Base-by-base conservation (phyloP, 768 basidiomycete genomes). In the Neoboletus magnificus region DNA sequence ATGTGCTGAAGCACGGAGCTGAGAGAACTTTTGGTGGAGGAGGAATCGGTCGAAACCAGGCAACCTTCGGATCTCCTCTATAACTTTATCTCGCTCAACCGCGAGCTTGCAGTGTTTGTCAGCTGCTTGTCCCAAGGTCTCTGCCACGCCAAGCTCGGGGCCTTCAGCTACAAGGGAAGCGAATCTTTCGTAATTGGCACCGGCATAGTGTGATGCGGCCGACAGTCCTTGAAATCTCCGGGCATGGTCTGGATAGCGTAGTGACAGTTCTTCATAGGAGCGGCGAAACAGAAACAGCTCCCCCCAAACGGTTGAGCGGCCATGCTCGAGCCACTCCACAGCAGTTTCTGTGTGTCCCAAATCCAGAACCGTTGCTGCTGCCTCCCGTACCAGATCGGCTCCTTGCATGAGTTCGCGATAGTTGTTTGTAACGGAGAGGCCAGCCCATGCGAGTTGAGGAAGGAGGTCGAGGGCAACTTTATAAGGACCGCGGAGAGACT, bases 321-420 rank as follows among this genome's bases (percentile, higher is more conserved):
- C 62, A 39, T 62, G 50, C n/a, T 63, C 61, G 13, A 63, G 50
- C 61, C 58, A 63, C n/a, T 62, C 62, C 12, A 63, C 54, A 1
- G 62, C 60, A 0, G 39, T 43, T 18, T 50, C 13, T 10, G 40
- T 40, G 3, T 11, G 18, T 4, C 49, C 44, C 4, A 4, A 5
- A 1, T 58, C 43, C 4, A 60, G 37, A n/a, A 56, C 58, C 25
- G 52, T 40, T 2, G 57, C 52, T 0, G 57, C 57, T 0, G 59
- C 59, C 12, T 59, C 59, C 4, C 48, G 48, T 2, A 46, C 59
- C 5, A 59, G 42, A 18, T 37, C 18, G 3, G 27, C n/a, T 8
- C 18, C 18, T 37, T n/a, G 36, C 7, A 18, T 18, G 36, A 37
- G 36, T 37, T 37, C 36, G 1, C 36, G 36, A 18, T 37, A 37